A percentile compares a stretch with the other conserved stretches of the same genome.
phyloP scores from a whole-genome alignment of 768 basidiomycete species.

The Tricholoma terreum region DNA sequence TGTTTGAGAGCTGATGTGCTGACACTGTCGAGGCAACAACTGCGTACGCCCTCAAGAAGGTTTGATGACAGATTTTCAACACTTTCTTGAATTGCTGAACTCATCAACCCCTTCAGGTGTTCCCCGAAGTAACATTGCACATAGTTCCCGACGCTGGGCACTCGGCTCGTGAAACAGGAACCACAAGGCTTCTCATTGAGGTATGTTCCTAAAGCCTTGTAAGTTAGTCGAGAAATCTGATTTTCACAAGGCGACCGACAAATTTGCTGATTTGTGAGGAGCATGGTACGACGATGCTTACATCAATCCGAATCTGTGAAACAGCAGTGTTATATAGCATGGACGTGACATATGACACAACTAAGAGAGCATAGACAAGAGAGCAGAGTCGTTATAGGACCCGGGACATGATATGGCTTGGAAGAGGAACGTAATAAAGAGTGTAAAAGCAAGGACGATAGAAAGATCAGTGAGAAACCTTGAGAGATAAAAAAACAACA shows the following conservation, averaged over 20 bases:
- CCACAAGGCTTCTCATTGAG: conserved; percentile 65
- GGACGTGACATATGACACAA: neutral
- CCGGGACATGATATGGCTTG: too few relatives aligned
- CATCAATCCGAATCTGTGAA: neutral
- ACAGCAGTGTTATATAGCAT: neutral
- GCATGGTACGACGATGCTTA: too few relatives aligned
- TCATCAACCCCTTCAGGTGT: conserved; percentile 37
- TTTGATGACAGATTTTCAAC: conserved; percentile 8
- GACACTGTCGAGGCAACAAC: conserved; percentile 58
- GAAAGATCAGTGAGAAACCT: conserved; percentile 1
- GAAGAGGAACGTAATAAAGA: conserved; percentile 9
- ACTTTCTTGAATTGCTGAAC: neutral
- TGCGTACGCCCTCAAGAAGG: conserved; percentile 77
- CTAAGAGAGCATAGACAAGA: neutral
- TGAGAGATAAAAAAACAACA: conserved; percentile 6
- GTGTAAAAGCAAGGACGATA: neutral
- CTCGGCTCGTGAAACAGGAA: conserved; percentile 74
- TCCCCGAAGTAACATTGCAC: conserved; percentile 74
- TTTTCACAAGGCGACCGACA: conserved; percentile 36
- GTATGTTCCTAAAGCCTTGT: conserved; percentile 32
- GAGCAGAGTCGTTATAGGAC: neutral
- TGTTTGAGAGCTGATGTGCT: neutral
- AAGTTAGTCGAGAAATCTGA: neutral
- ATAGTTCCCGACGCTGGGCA: conserved; percentile 88
- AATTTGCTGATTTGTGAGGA: conserved; percentile 32